Percentiles rank a stretch among this genome's conserved stretches.
Evolutionary conservation across 1,139 yeast genomes (phyloP).

Genomic region (Geotrichum klebahnii): DNA sequence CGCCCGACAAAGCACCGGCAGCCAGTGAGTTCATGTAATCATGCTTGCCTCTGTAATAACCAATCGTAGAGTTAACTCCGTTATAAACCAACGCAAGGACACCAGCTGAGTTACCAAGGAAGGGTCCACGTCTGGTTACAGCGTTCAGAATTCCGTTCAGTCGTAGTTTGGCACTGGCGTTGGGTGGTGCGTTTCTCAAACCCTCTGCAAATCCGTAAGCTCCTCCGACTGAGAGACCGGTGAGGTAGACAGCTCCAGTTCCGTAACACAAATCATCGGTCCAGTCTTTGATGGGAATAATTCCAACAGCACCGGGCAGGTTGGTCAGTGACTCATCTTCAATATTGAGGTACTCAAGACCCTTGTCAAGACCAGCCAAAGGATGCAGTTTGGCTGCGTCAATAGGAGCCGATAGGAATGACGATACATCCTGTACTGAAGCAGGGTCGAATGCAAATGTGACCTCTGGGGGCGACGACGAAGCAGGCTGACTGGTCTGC

Average conservation of each 20-base stretch:
- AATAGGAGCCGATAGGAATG: conserved; percentile 60
- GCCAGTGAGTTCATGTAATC: conserved; percentile 78
- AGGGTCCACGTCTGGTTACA: conserved; percentile 93
- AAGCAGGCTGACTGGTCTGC: conserved; percentile 31
- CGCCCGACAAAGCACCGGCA: conserved; percentile 92
- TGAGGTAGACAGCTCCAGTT: conserved; percentile 86
- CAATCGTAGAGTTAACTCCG: conserved; percentile 74
- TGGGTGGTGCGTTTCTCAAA: conserved; percentile 64
- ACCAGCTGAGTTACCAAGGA: conserved; percentile 91
- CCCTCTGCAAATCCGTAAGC: conserved; percentile 86
- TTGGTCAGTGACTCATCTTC: conserved; percentile 75
- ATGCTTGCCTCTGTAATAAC: conserved; percentile 76
- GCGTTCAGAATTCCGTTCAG: conserved; percentile 87
- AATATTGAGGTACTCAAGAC: conserved; percentile 82
- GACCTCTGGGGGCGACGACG: conserved; percentile 31
- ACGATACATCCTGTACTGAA: conserved; percentile 60
- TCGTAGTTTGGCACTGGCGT: conserved; percentile 71
- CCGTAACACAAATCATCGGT: conserved; percentile 96
- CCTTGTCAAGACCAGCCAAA: conserved; percentile 80
- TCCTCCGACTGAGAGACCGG: conserved; percentile 84
- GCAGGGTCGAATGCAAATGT: conserved; percentile 57
- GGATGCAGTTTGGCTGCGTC: conserved; percentile 84
- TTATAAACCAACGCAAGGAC: conserved; percentile 87
- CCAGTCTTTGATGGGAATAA: conserved; percentile 95
- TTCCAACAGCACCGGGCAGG: conserved; percentile 82